Evolutionary conservation across 805 yeast species (phyloP).

Genomic region (Limtongia smithiae): DNA sequence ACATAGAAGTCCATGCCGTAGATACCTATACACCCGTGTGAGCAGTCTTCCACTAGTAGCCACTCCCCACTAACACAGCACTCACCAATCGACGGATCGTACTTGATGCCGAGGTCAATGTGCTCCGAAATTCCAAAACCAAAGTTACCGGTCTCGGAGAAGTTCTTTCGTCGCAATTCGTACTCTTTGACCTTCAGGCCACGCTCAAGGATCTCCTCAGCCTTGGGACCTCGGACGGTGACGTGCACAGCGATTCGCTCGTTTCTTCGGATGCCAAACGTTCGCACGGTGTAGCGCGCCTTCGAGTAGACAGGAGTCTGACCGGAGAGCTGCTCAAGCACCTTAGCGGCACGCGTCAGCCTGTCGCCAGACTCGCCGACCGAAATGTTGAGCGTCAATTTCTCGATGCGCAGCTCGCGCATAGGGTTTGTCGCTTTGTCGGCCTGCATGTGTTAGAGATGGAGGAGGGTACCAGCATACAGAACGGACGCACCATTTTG

Average conservation of each 20-base stretch:
- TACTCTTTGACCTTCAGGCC: conserved; percentile 99
- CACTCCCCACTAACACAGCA: not conserved
- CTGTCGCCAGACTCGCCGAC: conserved; percentile 99
- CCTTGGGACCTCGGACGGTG: conserved; percentile 98
- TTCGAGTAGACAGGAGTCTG: conserved; percentile 99
- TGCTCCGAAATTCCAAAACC: conserved; percentile 99
- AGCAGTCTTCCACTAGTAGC: not conserved
- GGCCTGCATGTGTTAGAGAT: conserved; percentile 9
- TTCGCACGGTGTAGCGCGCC: conserved; percentile 99
- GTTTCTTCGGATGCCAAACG: conserved; percentile 99
- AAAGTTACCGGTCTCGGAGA: conserved; percentile 98
- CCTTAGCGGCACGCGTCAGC: conserved; percentile 99
- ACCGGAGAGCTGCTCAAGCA: conserved; percentile 99
- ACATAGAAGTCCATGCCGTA: conserved; percentile 99
- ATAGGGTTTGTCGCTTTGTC: conserved; percentile 64
- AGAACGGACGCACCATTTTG: not conserved
- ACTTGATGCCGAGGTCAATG: conserved; percentile 99
- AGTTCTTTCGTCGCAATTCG: conserved; percentile 91
- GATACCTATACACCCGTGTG: conserved; percentile 55
- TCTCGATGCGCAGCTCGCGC: conserved; percentile 99
- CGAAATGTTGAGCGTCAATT: conserved; percentile 98
- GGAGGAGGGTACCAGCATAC: not conserved
- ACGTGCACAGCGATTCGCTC: conserved; percentile 99
- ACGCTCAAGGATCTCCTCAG: conserved; percentile 99
- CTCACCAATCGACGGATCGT: conserved; percentile 83